Evolutionary conservation across 2,329 filamentous ascomycete genomes (phyloP), one percentile per base, ranked within the genome.

Genomic region (Zasmidium cellare): DNA sequence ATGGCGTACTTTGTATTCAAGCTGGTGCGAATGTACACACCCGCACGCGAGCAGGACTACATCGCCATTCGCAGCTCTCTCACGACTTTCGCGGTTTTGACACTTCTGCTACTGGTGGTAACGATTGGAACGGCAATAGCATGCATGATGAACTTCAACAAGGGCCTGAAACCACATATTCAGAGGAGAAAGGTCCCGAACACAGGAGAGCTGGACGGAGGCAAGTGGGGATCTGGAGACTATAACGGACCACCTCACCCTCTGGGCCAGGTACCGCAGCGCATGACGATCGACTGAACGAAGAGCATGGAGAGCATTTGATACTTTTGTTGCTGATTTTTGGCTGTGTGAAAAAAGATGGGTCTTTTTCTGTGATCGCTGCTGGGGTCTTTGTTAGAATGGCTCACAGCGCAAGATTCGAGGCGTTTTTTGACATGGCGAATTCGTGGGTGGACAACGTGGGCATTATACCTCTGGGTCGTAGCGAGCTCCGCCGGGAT

Each of bases 1-100:
- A 84, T 97, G 64, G 91, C 87, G 57, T 99, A 97, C 79, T 99
- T 99, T 80, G 84, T 96, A 72, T 99, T 97, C 85, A 99, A 99
- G 82, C 86, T 99, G 55, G 89, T 94, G 59, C 90, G 94, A 72
- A 99, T 99, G 86, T 99, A 96, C 76, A 84, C 11, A 84, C 85
- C 66, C 73, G 72, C 52, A 19, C 57, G 35, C 53, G 52, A n/a
- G 44, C 41, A 53, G 20, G 81, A 85, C 64, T 99, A 97, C 78
- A 73, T 81, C 52, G 88, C 93, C 3, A 93, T 94, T 38, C 85
- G 88, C 61, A 89, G 89, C 70, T 93, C 90, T 16, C 81, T 99
- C 70, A 97, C 93, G 3, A 91, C 92, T 59, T 99, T 99, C 71
- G 93, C 94, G 52, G 87, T 96, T 62, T 88, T 99, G 69, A 97